Conservation (phyloP, 306 rosid genomes). For the Cicer arietinum region DNA sequence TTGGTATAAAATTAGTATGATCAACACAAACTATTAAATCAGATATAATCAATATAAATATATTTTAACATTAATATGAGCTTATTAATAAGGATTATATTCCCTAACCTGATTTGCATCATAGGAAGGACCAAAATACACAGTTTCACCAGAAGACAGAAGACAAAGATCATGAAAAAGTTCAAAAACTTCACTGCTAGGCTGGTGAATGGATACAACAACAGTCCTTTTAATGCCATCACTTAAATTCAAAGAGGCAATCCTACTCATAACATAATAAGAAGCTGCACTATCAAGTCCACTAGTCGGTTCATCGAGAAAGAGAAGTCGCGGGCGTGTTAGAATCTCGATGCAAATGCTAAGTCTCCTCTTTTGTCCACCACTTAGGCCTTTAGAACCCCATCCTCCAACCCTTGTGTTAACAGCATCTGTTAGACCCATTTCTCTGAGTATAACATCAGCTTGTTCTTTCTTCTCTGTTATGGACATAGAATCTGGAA, state of each 20-base stretch:
- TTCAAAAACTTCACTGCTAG: slow-evolving; percentile 67
- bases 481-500: slow-evolving; percentile 63
- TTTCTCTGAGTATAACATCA: slow-evolving; percentile 58
- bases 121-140: slow-evolving; percentile 50
- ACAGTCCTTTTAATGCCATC: slow-evolving; percentile 60
- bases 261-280: slow-evolving; percentile 68
- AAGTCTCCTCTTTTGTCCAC: slow-evolving; percentile 76
- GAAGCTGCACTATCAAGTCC: slow-evolving; percentile 85
- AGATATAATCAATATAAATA: background rate
- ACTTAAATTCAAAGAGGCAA: slow-evolving; percentile 47
- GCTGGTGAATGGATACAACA: slow-evolving; percentile 72
- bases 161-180: slow-evolving; percentile 63
- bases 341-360: slow-evolving; percentile 78
- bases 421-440: slow-evolving; percentile 65
- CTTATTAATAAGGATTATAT: background rate
- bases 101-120: slow-evolving; percentile 45
- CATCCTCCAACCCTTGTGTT: slow-evolving; percentile 76
- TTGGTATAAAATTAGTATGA: background rate
- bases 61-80: background rate
- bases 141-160: slow-evolving; percentile 50
- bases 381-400: slow-evolving; percentile 61
- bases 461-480: slow-evolving; percentile 67
- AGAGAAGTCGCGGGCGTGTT: slow-evolving; percentile 65
- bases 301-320: slow-evolving; percentile 85
- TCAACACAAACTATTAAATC: background rate